These are phyloP conservation scores for Neolentinus lepideus DNA, from an alignment of 1,284 basidiomycete genomes.

Conservation along the genomic window DNA sequence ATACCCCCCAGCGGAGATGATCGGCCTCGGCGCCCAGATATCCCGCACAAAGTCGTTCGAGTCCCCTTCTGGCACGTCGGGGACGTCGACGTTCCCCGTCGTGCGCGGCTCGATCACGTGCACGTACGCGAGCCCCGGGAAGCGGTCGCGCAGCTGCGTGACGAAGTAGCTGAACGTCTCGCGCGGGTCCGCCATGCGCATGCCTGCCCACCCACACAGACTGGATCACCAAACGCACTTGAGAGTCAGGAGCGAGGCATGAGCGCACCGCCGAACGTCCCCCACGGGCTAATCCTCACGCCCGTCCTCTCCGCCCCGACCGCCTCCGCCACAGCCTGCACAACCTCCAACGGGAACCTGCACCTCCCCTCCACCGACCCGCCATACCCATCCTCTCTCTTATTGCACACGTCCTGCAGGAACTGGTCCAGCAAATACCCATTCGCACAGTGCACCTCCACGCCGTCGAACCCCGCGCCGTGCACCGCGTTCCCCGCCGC, in stretches of 20 bases:
- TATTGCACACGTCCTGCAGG: slow-evolving; percentile 20
- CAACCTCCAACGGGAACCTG: slow-evolving; percentile 28
- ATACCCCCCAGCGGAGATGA: slow-evolving; percentile 26
- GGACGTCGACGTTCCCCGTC: slow-evolving; percentile 11
- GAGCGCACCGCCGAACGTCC: slow-evolving; percentile 23
- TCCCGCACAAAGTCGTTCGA: slow-evolving; percentile 28
- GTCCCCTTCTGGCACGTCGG: slow-evolving; percentile 9
- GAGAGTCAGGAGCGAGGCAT: no score
- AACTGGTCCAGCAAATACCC: slow-evolving; percentile 12
- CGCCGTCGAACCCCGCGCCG: slow-evolving; percentile 40
- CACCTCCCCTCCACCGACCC: slow-evolving; percentile 34
- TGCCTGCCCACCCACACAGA: slow-evolving; percentile 17
- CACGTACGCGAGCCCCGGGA: slow-evolving; percentile 49
- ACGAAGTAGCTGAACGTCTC: slow-evolving; percentile 33
- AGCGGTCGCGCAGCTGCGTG: slow-evolving; percentile 19
- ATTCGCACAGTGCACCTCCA: slow-evolving; percentile 25
- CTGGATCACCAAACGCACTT: no score
- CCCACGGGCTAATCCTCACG: slow-evolving; percentile 40
- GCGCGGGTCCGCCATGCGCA: slow-evolving; percentile 29
- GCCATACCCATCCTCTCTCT: slow-evolving; percentile 37
- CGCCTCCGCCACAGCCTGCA: slow-evolving; percentile 14
- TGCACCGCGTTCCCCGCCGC: slow-evolving; percentile 18
- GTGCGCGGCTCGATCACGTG: slow-evolving; percentile 46
- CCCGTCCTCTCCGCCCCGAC: neutral
- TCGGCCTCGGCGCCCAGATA: slow-evolving; percentile 23